These are phyloP conservation scores for Zea mays DNA, from an alignment of 176 grass and related monocot genomes.

Conservation along the genomic window DNA sequence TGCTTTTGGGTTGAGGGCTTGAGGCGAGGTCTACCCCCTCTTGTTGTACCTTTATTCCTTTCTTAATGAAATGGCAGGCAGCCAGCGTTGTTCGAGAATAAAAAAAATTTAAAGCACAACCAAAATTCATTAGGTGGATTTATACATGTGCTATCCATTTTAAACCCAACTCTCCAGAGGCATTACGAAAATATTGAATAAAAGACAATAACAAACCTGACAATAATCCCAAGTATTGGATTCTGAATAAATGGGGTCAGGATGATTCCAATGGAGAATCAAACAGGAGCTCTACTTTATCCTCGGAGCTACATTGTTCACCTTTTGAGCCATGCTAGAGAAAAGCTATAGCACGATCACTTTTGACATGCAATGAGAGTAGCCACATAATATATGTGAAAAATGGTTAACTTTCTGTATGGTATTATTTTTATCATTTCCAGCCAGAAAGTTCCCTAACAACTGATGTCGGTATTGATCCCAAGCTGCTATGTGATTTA, in stretches of 20 bases:
- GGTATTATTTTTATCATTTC: neutral
- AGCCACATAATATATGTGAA: neutral
- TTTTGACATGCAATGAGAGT: slow-evolving; percentile 10
- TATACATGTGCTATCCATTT: neutral
- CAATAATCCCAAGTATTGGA: neutral
- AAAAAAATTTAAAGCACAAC: no score
- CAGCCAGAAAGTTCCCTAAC: slow-evolving; percentile 9
- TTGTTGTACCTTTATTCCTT: no score
- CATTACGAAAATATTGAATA: neutral
- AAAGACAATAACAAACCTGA: neutral
- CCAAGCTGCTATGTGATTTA: neutral
- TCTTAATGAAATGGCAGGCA: no score
- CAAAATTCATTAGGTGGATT: neutral
- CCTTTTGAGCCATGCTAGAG: neutral
- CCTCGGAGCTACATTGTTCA: neutral
- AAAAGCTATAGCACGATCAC: neutral
- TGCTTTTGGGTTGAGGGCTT: no score
- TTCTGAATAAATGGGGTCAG: neutral
- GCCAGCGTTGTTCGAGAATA: no score
- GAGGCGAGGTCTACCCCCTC: no score
- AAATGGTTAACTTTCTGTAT: neutral
- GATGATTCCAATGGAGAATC: neutral
- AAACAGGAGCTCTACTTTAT: neutral
- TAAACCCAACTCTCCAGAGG: neutral
- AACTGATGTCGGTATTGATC: neutral